Base-by-base conservation (phyloP, 805 yeast species). In the Maudiozyma bulderi region DNA sequence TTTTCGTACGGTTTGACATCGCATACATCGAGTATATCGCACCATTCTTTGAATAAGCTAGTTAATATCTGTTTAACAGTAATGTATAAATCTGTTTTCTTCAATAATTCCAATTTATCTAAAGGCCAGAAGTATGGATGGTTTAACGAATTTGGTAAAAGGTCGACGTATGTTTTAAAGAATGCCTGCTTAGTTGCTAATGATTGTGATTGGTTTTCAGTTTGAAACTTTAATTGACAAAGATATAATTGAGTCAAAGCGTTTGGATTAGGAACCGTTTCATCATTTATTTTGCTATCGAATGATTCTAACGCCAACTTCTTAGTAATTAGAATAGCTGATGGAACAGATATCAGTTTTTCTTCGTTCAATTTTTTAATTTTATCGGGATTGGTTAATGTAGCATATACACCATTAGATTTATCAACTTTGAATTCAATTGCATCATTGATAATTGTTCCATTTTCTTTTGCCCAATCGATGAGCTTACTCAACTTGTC, bases 61-160 rank as follows among this genome's bases (percentile, higher is more conserved):
- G 58, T 60, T 32, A 78, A 60, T 41, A 75, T 73, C n/a, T 72
- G 72, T 26, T 73, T 71, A 34, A 83, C 61, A 1, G 82, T 73
- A 41, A 74, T 67, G n/a, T 74, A 76, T 29, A 86, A 71, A 60
- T 88, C 90, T 0, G 95, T 83, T 0, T 90, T 90, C 41, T 73
- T 69, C 9, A 89, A 61, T 34, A 73, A 59, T 5, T 66, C 61
- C 47, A 77, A 70, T 41, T 83, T 86, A 2, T 66, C 67, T 0
- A 71, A 59, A 33, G 67, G 68, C 88, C 90, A 89, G 54, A 77
- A 78, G 47, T 77, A 75, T 1, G 96, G 95, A 9, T 81, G 71
- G n/a, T 73, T 73, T 20, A 78, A 71, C 6, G 69, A 66, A 5
- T 64, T 35, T 2, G 87, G 84, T 15, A 82, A 61, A 11, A 69